Evolutionary conservation across 345 rosid genomes (phyloP), one percentile per base, ranked within the genome.

Genomic region (Capsella bursapastoris): DNA sequence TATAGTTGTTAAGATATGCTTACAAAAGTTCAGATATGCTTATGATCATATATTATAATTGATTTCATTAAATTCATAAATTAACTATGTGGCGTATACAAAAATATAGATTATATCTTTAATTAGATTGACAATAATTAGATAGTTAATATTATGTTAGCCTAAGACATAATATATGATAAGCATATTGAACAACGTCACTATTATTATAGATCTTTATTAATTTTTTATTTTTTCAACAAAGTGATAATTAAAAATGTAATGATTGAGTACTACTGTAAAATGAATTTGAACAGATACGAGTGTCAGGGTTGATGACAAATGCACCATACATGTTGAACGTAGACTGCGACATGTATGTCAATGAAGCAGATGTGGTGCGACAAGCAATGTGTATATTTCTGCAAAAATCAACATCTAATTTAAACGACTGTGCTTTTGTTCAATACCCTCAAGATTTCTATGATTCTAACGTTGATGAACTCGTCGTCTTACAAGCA

Each of bases 281-380:
- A 14, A 16, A 13, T 55, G 25, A 51, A 48, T 51, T 11, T 55
- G 57, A 64, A 35, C 81, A 86, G 90, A 84, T 77, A 8, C 73
- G 95, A 66, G 91, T 87, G 0, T 92, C 97, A 1, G 96, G 95
- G 15, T 16, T 86, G 76, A 71, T 88, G 85, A 87, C 89, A 8
- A 90, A 90, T 64, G 91, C 98, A 2, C 90, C 95, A 0, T 81
- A 79, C 83, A 86, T 90, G 85, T 66, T 90, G 48, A 93, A 90
- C 68, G 85, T 93, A 15, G 97, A 93, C 64, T 93, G 96, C 16
- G 96, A 90, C 58, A 89, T 86, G 90, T 89, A 55, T 53, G 89
- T 16, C 1, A 84, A 87, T 64, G 86, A 87, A 70, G 84, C 93
- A 5, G 61, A 82, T 9, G 77, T 83, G 50, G 58, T 87, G 61